Evolutionary conservation across 1,139 yeast genomes (phyloP).

Genomic region (Hansenula lynferdii): DNA sequence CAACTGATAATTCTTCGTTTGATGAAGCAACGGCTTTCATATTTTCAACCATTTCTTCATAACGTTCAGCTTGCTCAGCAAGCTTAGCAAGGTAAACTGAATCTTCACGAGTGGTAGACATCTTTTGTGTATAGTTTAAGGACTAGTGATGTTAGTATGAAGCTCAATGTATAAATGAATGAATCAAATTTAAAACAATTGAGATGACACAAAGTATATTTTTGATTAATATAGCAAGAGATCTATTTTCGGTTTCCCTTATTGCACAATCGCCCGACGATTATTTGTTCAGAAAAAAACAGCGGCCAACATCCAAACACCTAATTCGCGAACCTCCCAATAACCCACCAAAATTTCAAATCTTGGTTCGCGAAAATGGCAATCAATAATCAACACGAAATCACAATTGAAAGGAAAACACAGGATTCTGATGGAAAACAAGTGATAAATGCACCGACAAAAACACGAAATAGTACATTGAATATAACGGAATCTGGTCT

Average conservation of each 20-base stretch:
- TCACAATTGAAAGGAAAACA: not conserved
- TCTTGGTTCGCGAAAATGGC: slow-evolving; percentile 1
- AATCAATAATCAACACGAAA: slow-evolving; percentile 1
- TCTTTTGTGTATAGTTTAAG: slow-evolving; percentile 23
- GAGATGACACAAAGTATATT: too few relatives aligned
- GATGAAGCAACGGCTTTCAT: slow-evolving; percentile 97
- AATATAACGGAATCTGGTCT: too few relatives aligned
- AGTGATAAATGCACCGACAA: not conserved
- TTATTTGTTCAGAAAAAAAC: not conserved
- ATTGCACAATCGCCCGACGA: too few relatives aligned
- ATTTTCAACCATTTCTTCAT: slow-evolving; percentile 98
- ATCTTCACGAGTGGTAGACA: slow-evolving; percentile 94
- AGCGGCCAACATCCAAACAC: slow-evolving; percentile 1
- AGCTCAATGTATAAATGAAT: too few relatives aligned
- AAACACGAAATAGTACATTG: not conserved
- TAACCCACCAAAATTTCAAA: slow-evolving; percentile 1
- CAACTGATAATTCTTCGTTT: slow-evolving; percentile 93
- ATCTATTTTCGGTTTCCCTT: too few relatives aligned
- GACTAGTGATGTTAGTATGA: not conserved
- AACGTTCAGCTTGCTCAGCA: slow-evolving; percentile 99
- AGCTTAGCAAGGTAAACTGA: slow-evolving; percentile 97
- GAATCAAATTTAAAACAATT: not conserved
- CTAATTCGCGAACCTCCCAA: not conserved
- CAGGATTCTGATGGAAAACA: too few relatives aligned
- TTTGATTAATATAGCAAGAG: too few relatives aligned